Evolutionary conservation across 352 stramenopile genomes (phyloP).

Genomic region (Globisporangium orthogonon): DNA sequence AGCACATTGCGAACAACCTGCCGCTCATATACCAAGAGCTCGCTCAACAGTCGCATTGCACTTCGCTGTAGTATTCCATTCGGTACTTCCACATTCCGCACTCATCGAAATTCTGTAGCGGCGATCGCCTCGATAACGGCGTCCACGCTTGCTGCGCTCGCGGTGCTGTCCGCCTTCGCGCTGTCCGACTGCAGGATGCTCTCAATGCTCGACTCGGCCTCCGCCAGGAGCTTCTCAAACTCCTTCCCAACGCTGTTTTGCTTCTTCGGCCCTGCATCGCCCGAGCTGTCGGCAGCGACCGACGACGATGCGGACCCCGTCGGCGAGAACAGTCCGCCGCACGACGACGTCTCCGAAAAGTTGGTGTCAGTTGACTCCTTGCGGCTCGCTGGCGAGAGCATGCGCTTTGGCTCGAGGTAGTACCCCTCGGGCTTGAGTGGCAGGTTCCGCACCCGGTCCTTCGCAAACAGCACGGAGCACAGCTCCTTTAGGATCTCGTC

Average conservation of each 20-base stretch:
- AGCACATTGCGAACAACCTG: neutral
- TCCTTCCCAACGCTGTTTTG: constrained; percentile 47
- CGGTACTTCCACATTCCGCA: neutral
- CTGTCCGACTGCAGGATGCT: constrained; percentile 16
- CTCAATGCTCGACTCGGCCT: constrained; percentile 71
- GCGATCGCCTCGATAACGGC: constrained; percentile 12
- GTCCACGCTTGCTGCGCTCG: constrained; percentile 9
- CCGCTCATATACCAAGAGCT: too few relatives aligned
- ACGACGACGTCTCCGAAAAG: constrained; percentile 37
- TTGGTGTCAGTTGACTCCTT: constrained; percentile 24
- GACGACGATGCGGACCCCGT: neutral
- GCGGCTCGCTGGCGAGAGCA: constrained; percentile 18
- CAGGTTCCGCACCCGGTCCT: constrained; percentile 61
- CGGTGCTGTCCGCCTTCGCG: neutral
- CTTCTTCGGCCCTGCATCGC: constrained; percentile 16
- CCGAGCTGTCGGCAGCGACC: too few relatives aligned
- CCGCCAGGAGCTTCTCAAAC: constrained; percentile 60
- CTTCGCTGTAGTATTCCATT: neutral
- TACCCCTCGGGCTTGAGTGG: constrained; percentile 78
- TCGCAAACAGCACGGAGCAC: constrained; percentile 72
- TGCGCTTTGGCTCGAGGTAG: constrained; percentile 71
- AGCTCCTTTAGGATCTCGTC: constrained; percentile 86
- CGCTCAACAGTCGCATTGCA: too few relatives aligned
- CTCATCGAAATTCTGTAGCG: constrained; percentile 5
- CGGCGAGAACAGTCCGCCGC: constrained; percentile 4